These are phyloP conservation scores for Arbutus unedo DNA, from an alignment of 148 eudicot genomes.

Conservation along the genomic window DNA sequence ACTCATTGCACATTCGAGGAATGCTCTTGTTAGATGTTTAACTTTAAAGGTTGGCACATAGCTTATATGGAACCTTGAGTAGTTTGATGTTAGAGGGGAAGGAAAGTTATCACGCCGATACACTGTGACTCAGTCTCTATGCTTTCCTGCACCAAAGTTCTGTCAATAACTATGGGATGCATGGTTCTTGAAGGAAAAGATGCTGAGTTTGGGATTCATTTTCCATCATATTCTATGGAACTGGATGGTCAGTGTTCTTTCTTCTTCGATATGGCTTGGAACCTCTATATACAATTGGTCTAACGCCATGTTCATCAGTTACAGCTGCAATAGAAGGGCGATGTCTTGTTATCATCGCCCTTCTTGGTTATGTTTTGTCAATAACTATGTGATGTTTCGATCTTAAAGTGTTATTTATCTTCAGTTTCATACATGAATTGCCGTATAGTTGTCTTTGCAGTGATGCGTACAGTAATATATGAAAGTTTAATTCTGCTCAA, in stretches of 20 bases:
- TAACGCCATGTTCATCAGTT: not conserved
- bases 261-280: not conserved
- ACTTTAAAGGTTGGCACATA: not conserved
- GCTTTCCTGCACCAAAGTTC: no score
- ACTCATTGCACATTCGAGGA: not conserved
- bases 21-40: not conserved
- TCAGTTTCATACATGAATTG: not conserved
- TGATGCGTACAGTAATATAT: not conserved
- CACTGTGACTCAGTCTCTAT: not conserved
- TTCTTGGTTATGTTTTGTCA: not conserved
- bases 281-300: not conserved
- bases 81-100: not conserved
- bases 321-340: not conserved
- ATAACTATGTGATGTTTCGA: not conserved
- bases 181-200: not conserved
- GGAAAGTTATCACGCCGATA: not conserved
- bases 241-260: not conserved
- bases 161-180: not conserved
- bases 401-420: not conserved
- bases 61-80: conserved; percentile 1
- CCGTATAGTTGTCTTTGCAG: not conserved
- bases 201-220: not conserved
- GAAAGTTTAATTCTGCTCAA: not conserved
- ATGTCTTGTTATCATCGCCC: conserved; percentile 2
- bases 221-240: not conserved